Evolutionary conservation across 2,329 filamentous ascomycete genomes (phyloP).

Genomic region (Colletotrichum australisinense): DNA sequence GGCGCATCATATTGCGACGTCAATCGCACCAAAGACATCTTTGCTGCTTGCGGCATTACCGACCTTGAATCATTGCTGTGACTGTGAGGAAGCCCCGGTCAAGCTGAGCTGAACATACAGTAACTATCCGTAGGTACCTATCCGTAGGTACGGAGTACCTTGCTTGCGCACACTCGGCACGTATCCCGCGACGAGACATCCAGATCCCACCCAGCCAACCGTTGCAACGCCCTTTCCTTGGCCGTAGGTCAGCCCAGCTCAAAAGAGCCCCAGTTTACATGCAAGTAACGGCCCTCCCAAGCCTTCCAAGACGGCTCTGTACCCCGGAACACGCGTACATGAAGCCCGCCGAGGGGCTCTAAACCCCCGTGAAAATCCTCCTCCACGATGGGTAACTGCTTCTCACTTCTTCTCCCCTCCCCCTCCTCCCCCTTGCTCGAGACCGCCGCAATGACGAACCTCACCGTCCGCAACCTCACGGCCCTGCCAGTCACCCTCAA

Average conservation of each 20-base stretch:
- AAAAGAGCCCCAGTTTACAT: conserved; percentile 28
- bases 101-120: conserved; percentile 26
- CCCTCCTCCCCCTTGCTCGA: conserved; percentile 21
- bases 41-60: not conserved
- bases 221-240: conserved; percentile 8
- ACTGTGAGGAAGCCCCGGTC: not conserved
- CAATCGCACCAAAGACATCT: conserved; percentile 9
- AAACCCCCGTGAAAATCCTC: conserved; percentile 32
- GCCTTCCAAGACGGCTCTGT: conserved; percentile 23
- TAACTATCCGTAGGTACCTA: too few relatives aligned
- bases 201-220: conserved; percentile 18
- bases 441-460: conserved; percentile 55
- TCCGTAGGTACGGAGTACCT: not conserved
- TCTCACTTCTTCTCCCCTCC: conserved; percentile 28
- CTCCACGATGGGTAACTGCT: conserved; percentile 26
- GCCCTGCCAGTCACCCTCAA: conserved; percentile 78
- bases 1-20: conserved; percentile 9
- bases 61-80: not conserved
- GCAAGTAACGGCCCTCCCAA: conserved; percentile 27
- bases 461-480: conserved; percentile 88
- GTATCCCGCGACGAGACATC: conserved; percentile 2
- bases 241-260: conserved; percentile 19
- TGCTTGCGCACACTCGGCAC: not conserved
- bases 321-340: conserved; percentile 24
- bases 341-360: conserved; percentile 23